Base-by-base conservation (phyloP, 805 yeast genomes). In the Saccharomyces jurei region DNA sequence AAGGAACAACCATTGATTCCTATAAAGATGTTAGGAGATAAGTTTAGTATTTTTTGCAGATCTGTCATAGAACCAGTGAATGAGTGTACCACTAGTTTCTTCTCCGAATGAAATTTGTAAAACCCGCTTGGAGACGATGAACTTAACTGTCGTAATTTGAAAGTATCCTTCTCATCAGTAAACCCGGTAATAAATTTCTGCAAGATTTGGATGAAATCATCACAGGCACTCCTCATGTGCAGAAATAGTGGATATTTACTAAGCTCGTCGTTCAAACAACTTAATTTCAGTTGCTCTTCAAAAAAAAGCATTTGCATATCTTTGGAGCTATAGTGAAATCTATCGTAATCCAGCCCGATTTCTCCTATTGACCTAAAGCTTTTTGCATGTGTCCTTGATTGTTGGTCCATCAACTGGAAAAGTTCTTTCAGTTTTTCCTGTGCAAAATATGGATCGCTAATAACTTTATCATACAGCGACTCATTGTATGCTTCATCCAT, bases 1-100 rank as follows among this genome's bases (percentile, higher is more conserved):
- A 94, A 77, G 1, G 98, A 90, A 64, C 98, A 94, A 3, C 99
- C 99, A 68, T 94, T 94, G 56, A 94, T 75, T 46, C 98, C 90
- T 51, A 94, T 80, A 59, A 75, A 87, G 50, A 63, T 60, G 50
- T 69, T 67, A 10, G 59, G 56, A 4, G 70, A 61, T 50, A 81
- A 67, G 0, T 72, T 72, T 22, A 91, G 68, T 28, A 90, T 63
- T 51, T 75, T 74, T 5, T 76, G 61, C 58, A 89, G 69, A 59
- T 94, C 97, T 4, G 75, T 79, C 14, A 68, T 54, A 0, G 89
- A 76, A 2, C 97, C 99, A 0, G 99, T 92, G 69, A 92, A 94
- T 0, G 98, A 91, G 69, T 94, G 99, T 1, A 94, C 92, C 6
- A 94, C 92, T n/a, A 94, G 92, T 46, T 81, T 78, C 36, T 79